Base-by-base conservation (phyloP, 2,329 filamentous ascomycete genomes). In the Aspergillus latus region DNA sequence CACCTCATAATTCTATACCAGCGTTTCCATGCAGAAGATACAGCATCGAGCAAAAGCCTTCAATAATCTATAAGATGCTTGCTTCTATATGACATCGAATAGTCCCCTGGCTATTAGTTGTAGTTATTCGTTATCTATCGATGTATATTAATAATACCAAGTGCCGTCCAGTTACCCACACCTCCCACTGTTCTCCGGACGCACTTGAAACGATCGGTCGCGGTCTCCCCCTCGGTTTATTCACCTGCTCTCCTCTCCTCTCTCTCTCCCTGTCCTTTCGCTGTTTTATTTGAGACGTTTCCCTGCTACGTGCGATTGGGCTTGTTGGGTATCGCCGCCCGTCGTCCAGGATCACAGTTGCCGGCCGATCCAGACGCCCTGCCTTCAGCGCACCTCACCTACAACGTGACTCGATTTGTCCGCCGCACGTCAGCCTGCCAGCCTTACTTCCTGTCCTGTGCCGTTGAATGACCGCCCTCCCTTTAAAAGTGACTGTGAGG, bases 351-450 rank as follows among this genome's bases (percentile, higher is more conserved):
- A 65, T 64, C 62, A 61, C 56, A 60, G 42, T 57, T 62, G 57
- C 62, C 63, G 63, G 62, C 56, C 60, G 63, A 65, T 66, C 64
- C 64, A 66, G 64, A 63, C 63, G 52, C 62, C 34, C 44, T 58
- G 55, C 62, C 61, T 60, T 60, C 62, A 61, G 54, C 62, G 55
- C 61, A 64, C 52, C 59, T 58, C 57, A 56, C 16, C 48, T 42
- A 49, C 62, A 54, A 62, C 61, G 53, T 61, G 54, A 64, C 48
- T 44, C 11, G 28, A 51, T 21, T 10, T 52, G 52, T 43, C 57
- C 56, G 52, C 56, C 46, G 51, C 39, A 55, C 52, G 46, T 61
- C 57, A 62, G 56, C 57, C 55, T 37, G 59, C 57, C 43, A 49
- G 55, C 48, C 52, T 56, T 59, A 48, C 57, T 60, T 49, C 56